phyloP scores from a whole-genome alignment of 2,329 filamentous ascomycete species.

The Tolypocladium amazonense region DNA sequence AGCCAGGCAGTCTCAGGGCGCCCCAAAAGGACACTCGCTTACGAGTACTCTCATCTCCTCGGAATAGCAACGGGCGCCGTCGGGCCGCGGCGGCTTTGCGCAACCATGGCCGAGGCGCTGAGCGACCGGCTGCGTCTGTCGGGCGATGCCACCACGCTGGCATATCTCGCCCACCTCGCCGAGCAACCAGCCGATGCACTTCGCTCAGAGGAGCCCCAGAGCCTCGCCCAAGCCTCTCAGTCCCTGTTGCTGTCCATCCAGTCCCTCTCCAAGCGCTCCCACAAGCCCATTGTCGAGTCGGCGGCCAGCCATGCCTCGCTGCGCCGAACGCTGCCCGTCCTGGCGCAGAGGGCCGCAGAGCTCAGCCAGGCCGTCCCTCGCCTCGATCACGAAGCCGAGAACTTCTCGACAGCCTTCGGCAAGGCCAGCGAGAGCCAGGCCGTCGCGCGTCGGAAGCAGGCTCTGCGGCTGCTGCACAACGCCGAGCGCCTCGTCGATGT shows the following conservation, averaged over 20 bases:
- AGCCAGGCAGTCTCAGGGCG: background rate
- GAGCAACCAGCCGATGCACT: conserved; percentile 67
- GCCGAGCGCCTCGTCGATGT: conserved; percentile 84
- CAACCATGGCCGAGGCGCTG: conserved; percentile 25
- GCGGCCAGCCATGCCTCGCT: conserved; percentile 68
- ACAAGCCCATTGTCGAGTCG: conserved; percentile 74
- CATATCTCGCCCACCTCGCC: conserved; percentile 69
- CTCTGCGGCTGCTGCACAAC: conserved; percentile 73
- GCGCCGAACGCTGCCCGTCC: conserved; percentile 55
- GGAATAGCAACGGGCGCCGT: background rate
- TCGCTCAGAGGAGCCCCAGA: conserved; percentile 63
- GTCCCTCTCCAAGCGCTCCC: conserved; percentile 77
- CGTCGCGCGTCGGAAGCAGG: conserved; percentile 64
- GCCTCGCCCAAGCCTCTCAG: conserved; percentile 71
- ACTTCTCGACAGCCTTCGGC: conserved; percentile 76
- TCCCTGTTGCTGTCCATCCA: conserved; percentile 76
- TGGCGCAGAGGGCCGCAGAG: conserved; percentile 55
- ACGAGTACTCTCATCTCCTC: background rate
- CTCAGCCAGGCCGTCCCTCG: conserved; percentile 64
- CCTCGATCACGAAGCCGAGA: conserved; percentile 67
- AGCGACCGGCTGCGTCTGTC: conserved; percentile 23
- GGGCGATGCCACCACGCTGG: conserved; percentile 42
- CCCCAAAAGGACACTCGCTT: background rate
- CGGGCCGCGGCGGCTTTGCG: background rate
- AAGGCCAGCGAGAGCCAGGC: conserved; percentile 59